A percentile compares a stretch with the other conserved stretches of the same genome.
Conservation (phyloP, 495 filamentous ascomycete species). For the Talaromyces trachyspermus region DNA sequence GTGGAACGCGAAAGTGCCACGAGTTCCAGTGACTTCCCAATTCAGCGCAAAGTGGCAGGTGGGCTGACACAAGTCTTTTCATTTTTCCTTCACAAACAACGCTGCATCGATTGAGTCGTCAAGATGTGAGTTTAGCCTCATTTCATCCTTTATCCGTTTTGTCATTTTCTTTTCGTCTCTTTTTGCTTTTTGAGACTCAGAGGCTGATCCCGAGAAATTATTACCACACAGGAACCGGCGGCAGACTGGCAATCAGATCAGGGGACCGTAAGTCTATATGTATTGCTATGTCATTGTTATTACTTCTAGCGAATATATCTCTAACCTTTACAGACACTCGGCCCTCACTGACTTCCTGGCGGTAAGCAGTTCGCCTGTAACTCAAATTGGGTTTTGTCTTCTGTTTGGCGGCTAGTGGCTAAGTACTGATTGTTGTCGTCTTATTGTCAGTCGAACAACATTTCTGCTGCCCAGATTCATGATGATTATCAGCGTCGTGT, state of each 20-base stretch:
- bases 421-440: not conserved
- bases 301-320: no score
- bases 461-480: conserved; percentile 74
- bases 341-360: conserved; percentile 78
- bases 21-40: conserved; percentile 29
- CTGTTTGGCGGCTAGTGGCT: no score
- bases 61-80: no score
- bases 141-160: not conserved
- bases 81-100: no score
- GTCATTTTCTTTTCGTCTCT: not conserved
- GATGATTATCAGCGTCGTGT: conserved; percentile 50
- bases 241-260: conserved; percentile 44
- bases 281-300: no score
- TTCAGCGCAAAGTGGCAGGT: not conserved
- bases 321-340: conserved; percentile 44
- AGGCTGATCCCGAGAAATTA: no score
- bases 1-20: conserved; percentile 43
- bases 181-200: no score
- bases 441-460: conserved; percentile 63
- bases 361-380: conserved; percentile 48
- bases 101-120: no score
- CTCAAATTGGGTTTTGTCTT: no score
- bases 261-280: conserved; percentile 61
- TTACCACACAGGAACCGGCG: conserved; percentile 25
- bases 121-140: not conserved